Percentiles rank a stretch among this genome's conserved stretches.
phyloP scores from a whole-genome alignment of 177 flowering plant species.

The Tripterygium wilfordii region DNA sequence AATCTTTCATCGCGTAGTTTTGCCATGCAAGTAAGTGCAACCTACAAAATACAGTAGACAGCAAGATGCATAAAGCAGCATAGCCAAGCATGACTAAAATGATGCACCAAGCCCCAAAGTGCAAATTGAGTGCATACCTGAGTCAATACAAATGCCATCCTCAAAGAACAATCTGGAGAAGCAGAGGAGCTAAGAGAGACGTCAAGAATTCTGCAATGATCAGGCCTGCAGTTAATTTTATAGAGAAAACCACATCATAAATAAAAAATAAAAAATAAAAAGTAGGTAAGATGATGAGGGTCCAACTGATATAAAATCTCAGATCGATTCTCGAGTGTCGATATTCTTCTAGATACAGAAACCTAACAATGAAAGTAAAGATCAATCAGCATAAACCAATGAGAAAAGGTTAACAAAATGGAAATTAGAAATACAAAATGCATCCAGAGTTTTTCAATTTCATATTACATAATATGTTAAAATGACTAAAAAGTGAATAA shows the following conservation, averaged over 20 bases:
- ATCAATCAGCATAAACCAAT: slow-evolving; percentile 1
- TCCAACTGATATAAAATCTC: slow-evolving; percentile 78
- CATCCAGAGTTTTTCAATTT: no score
- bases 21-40: slow-evolving; percentile 95
- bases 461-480: no score
- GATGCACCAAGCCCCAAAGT: no score
- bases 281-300: slow-evolving; percentile 2
- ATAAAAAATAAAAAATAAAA: slow-evolving; percentile 2
- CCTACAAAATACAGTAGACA: slow-evolving; percentile 55
- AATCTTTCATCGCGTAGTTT: slow-evolving; percentile 92
- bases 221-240: no score
- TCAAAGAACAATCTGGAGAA: slow-evolving; percentile 91
- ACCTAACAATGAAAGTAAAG: slow-evolving; percentile 36
- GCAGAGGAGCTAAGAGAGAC: slow-evolving; percentile 79
- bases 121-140: slow-evolving; percentile 42
- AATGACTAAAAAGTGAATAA: no score
- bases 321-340: slow-evolving; percentile 62
- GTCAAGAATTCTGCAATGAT: slow-evolving; percentile 65
- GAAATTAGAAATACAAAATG: background rate
- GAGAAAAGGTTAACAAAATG: background rate
- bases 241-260: no score
- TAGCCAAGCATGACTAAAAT: no score
- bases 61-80: no score
- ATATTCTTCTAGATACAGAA: slow-evolving; percentile 65
- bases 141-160: slow-evolving; percentile 77